A percentile compares a stretch with the other conserved stretches of the same genome.
Evolutionary conservation across 2,329 filamentous ascomycete genomes (phyloP).

Genomic region (Ceratocystis cubensis): DNA sequence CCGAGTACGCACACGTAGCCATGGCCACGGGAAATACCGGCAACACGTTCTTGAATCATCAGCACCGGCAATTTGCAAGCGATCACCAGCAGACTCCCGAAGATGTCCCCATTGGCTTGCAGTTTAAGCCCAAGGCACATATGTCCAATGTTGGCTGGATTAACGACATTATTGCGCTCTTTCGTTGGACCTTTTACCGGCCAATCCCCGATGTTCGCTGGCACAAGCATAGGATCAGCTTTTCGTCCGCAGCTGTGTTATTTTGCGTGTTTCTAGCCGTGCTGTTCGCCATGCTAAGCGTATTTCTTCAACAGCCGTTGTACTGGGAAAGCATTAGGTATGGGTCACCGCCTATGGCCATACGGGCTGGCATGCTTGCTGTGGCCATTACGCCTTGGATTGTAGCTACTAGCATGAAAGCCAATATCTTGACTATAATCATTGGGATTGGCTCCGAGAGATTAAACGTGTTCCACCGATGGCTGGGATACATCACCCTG

Average conservation of each 20-base stretch:
- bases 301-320: constrained; percentile 74
- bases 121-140: constrained; percentile 54
- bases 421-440: constrained; percentile 69
- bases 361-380: constrained; percentile 81
- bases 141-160: constrained; percentile 61
- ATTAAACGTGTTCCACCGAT: constrained; percentile 84
- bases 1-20: constrained; percentile 35
- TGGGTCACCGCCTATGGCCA: constrained; percentile 77
- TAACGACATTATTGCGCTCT: constrained; percentile 70
- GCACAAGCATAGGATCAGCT: constrained; percentile 57
- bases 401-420: constrained; percentile 77
- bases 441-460: constrained; percentile 88
- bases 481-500: constrained; percentile 76
- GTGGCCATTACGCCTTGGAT: constrained; percentile 91
- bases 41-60: constrained; percentile 27
- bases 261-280: constrained; percentile 55
- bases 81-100: not conserved
- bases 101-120: constrained; percentile 26
- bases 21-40: constrained; percentile 41
- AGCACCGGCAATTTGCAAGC: not conserved
- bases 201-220: constrained; percentile 64
- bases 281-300: constrained; percentile 64
- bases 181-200: constrained; percentile 79
- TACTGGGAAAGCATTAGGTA: constrained; percentile 80
- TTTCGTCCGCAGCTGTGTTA: constrained; percentile 66